Base-by-base conservation (phyloP, 129 eudicot species). In the Ambrosia artemisiifolia region DNA sequence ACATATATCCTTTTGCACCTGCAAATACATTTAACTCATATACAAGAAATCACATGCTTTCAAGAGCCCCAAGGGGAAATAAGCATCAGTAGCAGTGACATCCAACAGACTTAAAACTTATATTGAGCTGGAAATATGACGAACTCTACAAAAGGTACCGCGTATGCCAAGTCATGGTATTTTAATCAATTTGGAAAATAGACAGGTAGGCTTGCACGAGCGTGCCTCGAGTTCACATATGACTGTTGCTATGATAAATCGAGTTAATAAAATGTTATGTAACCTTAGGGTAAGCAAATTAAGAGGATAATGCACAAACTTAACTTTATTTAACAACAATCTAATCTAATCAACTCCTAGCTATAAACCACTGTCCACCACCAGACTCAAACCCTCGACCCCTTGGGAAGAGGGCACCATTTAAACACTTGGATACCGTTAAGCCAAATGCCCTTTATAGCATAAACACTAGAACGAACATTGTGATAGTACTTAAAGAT, bases 11-110 rank as follows among this genome's bases (percentile, higher is more conserved):
- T 69, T 59, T 50, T 47, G 4, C 11, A 47, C 32, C 40, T 30
- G 2, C 30, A 74, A 67, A 43, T 50, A 38, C 38, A 53, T 50
- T 48, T 46, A n/a, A 33, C 17, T 57, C 43, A 35, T 13, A 18
- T 46, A 62, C 10, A 5, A 56, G 34, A 35, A 54, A 24, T 20
- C 4, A 5, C 67, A 75, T 75, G 73, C 36, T 57, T 67, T 19
- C 74, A 43, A 59, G 74, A 66, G 13, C 60, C 54, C 70, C 73
- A 16, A 65, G 46, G 79, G 24, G 71, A 14, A 63, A 71, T 63
- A 63, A 74, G 54, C 20, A 47, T 36, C 11, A 33, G 38, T 47
- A 46, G 51, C 43, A 50, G 63, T 63, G 36, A 20, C 71, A 74
- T 74, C 71, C 71, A 19, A 20, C 54, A 20, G 33, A 65, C 71